Conservation (phyloP, 345 rosid species). For the Dimocarpus longan region DNA sequence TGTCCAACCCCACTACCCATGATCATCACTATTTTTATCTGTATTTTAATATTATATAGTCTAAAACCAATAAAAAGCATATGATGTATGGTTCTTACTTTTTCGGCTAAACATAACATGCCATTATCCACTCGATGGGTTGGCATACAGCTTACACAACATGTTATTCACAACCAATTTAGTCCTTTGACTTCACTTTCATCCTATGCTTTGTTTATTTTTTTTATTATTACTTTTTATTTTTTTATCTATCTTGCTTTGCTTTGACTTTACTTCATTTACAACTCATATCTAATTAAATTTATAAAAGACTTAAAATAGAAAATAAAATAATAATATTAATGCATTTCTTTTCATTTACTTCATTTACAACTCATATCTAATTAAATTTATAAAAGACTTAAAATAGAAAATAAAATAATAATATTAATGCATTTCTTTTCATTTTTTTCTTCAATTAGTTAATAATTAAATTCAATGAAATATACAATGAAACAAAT, state of each 20-base stretch:
- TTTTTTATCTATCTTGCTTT: conserved; percentile 4
- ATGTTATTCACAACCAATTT: not conserved
- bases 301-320: not conserved
- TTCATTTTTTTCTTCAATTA: no score
- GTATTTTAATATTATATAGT: not conserved
- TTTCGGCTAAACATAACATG: conserved; percentile 1
- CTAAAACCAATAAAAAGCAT: no score
- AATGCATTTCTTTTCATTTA: no score
- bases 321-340: no score
- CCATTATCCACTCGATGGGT: not conserved
- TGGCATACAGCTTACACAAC: not conserved
- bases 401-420: not conserved
- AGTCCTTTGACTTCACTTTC: not conserved
- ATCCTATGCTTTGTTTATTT: not conserved
- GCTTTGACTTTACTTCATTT: conserved; percentile 22
- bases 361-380: conserved; percentile 8
- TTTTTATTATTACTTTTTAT: not conserved
- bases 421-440: no score
- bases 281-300: not conserved
- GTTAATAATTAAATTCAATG: no score
- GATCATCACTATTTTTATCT: not conserved
- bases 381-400: not conserved
- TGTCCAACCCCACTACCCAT: not conserved
- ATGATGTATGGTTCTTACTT: no score
- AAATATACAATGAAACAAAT: no score